Evolutionary conservation across 2,329 filamentous ascomycete species (phyloP).

Genomic region (Cladophialophora chaetospira): DNA sequence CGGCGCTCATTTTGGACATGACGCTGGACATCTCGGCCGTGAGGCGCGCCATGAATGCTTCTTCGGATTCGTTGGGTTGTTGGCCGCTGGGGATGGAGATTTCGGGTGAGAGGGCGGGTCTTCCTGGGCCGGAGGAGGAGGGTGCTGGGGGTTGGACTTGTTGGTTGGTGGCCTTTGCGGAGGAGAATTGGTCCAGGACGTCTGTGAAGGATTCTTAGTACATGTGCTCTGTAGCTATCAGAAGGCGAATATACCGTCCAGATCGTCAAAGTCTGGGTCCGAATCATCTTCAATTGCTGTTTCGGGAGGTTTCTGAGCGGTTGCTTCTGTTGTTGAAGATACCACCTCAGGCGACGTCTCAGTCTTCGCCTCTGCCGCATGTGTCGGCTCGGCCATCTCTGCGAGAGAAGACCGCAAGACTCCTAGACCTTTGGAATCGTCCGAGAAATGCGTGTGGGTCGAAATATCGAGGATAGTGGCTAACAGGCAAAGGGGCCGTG

Average conservation of each 20-base stretch:
- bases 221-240: too few relatives aligned
- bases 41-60: constrained; percentile 32
- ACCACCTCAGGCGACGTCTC: background rate
- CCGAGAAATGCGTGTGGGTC: too few relatives aligned
- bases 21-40: constrained; percentile 34
- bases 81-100: constrained; percentile 36
- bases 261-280: constrained; percentile 91
- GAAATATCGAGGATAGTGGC: too few relatives aligned
- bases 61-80: constrained; percentile 32
- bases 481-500: too few relatives aligned
- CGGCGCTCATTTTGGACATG: constrained; percentile 28
- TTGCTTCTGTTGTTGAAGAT: background rate
- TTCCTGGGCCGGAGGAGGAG: constrained; percentile 42
- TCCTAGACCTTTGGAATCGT: too few relatives aligned
- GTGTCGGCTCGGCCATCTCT: constrained; percentile 22
- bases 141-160: constrained; percentile 31
- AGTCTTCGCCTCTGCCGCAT: constrained; percentile 7
- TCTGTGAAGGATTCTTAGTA: constrained; percentile 55
- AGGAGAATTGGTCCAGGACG: constrained; percentile 87
- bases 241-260: constrained; percentile 68
- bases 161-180: constrained; percentile 37
- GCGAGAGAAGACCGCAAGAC: too few relatives aligned
- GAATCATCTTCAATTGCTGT: constrained; percentile 58
- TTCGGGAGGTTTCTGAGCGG: constrained; percentile 9
- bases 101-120: constrained; percentile 34